A percentile compares a stretch with the other conserved stretches of the same genome.
Evolutionary conservation across 371 early-diverging fungal genomes (phyloP).

Genomic region (Mortierella sp.): DNA sequence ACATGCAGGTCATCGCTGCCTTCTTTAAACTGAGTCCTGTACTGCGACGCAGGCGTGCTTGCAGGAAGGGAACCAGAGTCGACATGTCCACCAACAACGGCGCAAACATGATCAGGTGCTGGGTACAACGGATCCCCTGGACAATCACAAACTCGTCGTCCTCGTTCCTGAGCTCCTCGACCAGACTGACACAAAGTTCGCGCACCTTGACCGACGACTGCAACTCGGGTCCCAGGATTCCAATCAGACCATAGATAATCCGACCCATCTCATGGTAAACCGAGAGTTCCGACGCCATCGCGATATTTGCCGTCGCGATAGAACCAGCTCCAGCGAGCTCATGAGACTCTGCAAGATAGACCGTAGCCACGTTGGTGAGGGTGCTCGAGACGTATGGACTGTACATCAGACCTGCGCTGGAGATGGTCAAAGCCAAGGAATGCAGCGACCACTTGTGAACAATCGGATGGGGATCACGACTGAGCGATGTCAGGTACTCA

Average conservation of each 20-base stretch:
- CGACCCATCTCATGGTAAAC: constrained; percentile 87
- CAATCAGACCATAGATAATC: constrained; percentile 89
- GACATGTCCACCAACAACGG: constrained; percentile 79
- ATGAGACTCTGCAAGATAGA: constrained; percentile 91
- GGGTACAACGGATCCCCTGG: constrained; percentile 90
- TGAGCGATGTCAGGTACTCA: constrained; percentile 90
- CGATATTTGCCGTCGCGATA: constrained; percentile 72
- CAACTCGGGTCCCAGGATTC: constrained; percentile 94
- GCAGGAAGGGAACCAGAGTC: constrained; percentile 83
- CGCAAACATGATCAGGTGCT: constrained; percentile 92
- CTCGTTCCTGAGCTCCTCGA: constrained; percentile 84
- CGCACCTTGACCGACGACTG: constrained; percentile 78
- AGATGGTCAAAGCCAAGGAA: constrained; percentile 87
- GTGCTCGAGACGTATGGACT: constrained; percentile 91
- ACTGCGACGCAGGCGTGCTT: constrained; percentile 72
- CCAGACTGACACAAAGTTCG: constrained; percentile 83
- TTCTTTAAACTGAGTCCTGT: constrained; percentile 79
- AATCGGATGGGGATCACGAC: constrained; percentile 92
- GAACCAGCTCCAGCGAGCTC: constrained; percentile 77
- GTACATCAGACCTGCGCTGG: constrained; percentile 93
- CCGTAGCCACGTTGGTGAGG: constrained; percentile 83
- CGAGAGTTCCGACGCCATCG: constrained; percentile 70
- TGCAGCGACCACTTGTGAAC: constrained; percentile 96
- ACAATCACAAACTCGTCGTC: constrained; percentile 85
- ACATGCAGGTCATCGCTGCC: constrained; percentile 88